These are phyloP conservation scores for Metarhizium anisopliae DNA, from an alignment of 2,329 filamentous ascomycete species.

Conservation along the genomic window DNA sequence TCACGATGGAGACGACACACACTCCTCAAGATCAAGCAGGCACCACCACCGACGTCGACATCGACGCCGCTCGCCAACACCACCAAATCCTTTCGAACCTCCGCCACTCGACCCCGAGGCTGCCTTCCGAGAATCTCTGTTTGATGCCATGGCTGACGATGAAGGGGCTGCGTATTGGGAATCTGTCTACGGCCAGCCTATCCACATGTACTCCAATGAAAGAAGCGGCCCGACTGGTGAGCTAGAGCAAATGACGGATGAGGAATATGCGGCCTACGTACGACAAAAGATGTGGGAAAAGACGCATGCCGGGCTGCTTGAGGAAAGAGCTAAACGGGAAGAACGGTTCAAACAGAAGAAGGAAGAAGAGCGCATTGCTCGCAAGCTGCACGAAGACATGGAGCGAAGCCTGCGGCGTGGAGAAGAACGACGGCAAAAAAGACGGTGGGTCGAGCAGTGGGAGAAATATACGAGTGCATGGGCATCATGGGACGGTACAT, in stretches of 20 bases:
- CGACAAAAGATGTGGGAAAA: slow-evolving; percentile 92
- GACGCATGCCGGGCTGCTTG: slow-evolving; percentile 73
- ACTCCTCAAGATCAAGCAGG: slow-evolving; percentile 12
- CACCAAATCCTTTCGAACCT: slow-evolving; percentile 36
- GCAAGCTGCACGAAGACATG: slow-evolving; percentile 52
- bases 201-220: slow-evolving; percentile 64
- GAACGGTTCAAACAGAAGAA: slow-evolving; percentile 41
- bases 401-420: slow-evolving; percentile 60
- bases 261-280: slow-evolving; percentile 83
- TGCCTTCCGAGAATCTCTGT: slow-evolving; percentile 87
- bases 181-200: slow-evolving; percentile 89
- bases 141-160: slow-evolving; percentile 94
- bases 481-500: slow-evolving; percentile 41
- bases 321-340: slow-evolving; percentile 60
- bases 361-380: slow-evolving; percentile 40
- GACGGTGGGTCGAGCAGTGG: slow-evolving; percentile 53
- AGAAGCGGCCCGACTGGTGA: slow-evolving; percentile 36
- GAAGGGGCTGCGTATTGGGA: slow-evolving; percentile 96
- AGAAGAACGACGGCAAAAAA: slow-evolving; percentile 49
- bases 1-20: slow-evolving; percentile 12
- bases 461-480: slow-evolving; percentile 55
- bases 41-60: slow-evolving; percentile 21
- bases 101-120: slow-evolving; percentile 54
- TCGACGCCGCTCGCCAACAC: slow-evolving; percentile 34
- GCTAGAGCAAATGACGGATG: slow-evolving; percentile 81